A percentile compares a stretch with the other conserved stretches of the same genome.
Evolutionary conservation across 352 stramenopile genomes (phyloP).

Genomic region (Phytophthora melonis): DNA sequence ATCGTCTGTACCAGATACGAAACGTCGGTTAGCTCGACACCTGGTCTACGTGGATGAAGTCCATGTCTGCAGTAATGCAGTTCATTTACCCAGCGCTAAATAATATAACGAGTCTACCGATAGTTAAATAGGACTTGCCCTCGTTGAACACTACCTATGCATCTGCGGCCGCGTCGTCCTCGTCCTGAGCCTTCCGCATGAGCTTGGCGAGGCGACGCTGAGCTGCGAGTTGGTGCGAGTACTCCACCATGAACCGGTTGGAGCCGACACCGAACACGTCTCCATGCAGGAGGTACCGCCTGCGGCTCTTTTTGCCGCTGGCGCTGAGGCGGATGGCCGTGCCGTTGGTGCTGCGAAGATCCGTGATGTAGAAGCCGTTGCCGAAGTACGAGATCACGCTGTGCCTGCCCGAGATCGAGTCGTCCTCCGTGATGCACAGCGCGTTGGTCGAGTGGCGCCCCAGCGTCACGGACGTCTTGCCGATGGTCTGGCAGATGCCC

Average conservation of each 20-base stretch:
- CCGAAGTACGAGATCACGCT: constrained; percentile 76
- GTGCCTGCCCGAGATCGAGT: constrained; percentile 82
- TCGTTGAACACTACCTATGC: constrained; percentile 24
- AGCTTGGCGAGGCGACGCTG: constrained; percentile 38
- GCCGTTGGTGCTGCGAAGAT: constrained; percentile 86
- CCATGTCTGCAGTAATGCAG: neutral
- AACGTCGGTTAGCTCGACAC: too few species aligned
- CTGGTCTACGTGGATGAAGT: too few species aligned
- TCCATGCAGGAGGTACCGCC: constrained; percentile 73
- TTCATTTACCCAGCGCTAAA: constrained; percentile 23
- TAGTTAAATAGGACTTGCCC: constrained; percentile 32
- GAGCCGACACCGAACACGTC: constrained; percentile 88
- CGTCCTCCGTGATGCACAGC: constrained; percentile 85
- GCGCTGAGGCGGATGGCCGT: constrained; percentile 78
- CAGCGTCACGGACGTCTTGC: constrained; percentile 77
- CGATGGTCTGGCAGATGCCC: constrained; percentile 81
- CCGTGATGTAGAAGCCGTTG: constrained; percentile 88
- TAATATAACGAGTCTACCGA: constrained; percentile 17
- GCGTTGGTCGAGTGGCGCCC: constrained; percentile 78
- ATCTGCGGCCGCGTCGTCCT: constrained; percentile 28
- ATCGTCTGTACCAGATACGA: too few species aligned
- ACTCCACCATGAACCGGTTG: constrained; percentile 87
- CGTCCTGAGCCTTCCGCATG: constrained; percentile 33
- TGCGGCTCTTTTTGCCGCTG: constrained; percentile 63
- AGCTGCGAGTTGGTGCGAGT: constrained; percentile 67